Percentiles rank a stretch among this genome's conserved stretches.
Conservation (phyloP, 257 asterid species). For the Nyctanthes arbortristis region DNA sequence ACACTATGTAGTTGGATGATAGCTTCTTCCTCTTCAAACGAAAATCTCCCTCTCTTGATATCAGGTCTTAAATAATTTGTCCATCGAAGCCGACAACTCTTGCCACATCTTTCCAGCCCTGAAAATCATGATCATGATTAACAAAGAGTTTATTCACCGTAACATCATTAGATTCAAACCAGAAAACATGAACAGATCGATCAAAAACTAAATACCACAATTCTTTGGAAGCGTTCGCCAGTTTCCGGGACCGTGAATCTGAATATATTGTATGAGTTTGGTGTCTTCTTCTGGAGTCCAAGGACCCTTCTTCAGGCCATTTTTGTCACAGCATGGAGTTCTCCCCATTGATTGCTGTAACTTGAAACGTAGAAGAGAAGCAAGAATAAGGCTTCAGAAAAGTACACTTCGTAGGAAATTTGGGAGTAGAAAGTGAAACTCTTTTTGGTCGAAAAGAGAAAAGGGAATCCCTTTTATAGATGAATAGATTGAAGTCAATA, state of each 20-base stretch:
- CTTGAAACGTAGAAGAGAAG: neutral
- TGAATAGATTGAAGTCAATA: constrained; percentile 51
- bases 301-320: constrained; percentile 81
- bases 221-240: constrained; percentile 80
- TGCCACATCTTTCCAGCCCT: constrained; percentile 86
- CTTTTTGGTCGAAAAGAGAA: constrained; percentile 39
- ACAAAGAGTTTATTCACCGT: neutral
- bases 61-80: constrained; percentile 82
- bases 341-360: constrained; percentile 29
- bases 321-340: constrained; percentile 80
- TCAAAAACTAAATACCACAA: constrained; percentile 52
- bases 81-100: constrained; percentile 92
- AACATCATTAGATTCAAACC: too few relatives aligned
- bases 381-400: constrained; percentile 1
- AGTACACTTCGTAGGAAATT: constrained; percentile 21
- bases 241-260: constrained; percentile 69
- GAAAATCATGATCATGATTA: neutral
- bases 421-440: constrained; percentile 20
- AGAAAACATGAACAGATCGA: neutral
- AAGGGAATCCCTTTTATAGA: constrained; percentile 42
- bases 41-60: constrained; percentile 81
- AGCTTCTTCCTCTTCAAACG: constrained; percentile 84
- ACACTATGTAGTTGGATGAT: constrained; percentile 78
- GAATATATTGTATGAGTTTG: constrained; percentile 57
- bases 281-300: constrained; percentile 84